Evolutionary conservation across 2,329 filamentous ascomycete species (phyloP), one percentile per base, ranked within the genome.

Genomic region (Neonectria ditissima): DNA sequence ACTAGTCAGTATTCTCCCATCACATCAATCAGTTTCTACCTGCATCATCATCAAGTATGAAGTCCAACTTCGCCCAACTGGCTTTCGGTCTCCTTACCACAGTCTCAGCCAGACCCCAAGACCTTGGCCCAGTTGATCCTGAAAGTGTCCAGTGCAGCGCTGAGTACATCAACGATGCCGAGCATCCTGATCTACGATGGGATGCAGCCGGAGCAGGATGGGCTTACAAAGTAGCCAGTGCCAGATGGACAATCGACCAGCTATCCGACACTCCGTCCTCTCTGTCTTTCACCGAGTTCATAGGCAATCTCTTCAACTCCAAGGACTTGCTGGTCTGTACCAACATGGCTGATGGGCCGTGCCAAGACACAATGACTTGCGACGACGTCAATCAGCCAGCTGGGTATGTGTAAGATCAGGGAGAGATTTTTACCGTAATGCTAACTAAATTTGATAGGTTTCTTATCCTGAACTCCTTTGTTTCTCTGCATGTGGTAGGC

Each of bases 401-500:
- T 20, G 52, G 52, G 52, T 54, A 54, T 30, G 24, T 18, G 9
- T 9, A 4, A 41, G 18, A 22, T 1, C 7, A 20, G 6, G 20
- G 18, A 24, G 6, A 13, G 22, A 39, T 24, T 13, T 7, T 5
- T n/a, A 13, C n/a, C 3, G n/a, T 10, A 24, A 10, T 39, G 14
- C 54, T 56, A 11, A 56, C 22, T 26, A 11, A 3, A 5, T 1
- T 8, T 18, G 11, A 8, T 4, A 55, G 54, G 16, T 56, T 47
- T 37, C 41, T 56, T 9, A 48, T 56, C 18, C 22, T 56, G 6
- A 56, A 56, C 26, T 56, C 54, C 5, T 56, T 56, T 13, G 41
- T 48, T 26, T 26, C 26, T 7, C 5, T 56, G n/a, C 53, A 55
- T 39, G 24, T 34, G 26, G 53, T 55, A 44, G 24, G 52, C 18